Conservation (phyloP, 1,284 basidiomycete species). For the Filobasidium uniguttulatum region DNA sequence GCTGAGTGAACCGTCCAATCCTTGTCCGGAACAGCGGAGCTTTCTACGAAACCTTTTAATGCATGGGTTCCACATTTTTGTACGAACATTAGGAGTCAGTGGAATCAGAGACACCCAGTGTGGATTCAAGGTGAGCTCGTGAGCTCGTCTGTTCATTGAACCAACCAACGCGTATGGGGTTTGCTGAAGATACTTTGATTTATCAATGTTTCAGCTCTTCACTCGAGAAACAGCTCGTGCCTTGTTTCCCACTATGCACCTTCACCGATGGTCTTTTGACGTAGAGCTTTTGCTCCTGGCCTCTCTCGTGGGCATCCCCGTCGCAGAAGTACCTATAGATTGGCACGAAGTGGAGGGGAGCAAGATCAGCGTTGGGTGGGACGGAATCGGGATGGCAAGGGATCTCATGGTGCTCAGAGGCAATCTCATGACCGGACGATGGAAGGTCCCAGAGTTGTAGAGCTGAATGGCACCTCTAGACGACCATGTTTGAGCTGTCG, state of each 20-base stretch:
- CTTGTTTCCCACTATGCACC: constrained; percentile 71
- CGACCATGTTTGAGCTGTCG: no score
- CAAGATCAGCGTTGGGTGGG: constrained; percentile 72
- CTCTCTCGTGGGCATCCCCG: constrained; percentile 56
- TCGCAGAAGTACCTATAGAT: constrained; percentile 69
- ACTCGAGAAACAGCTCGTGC: constrained; percentile 60
- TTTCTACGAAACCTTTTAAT: constrained; percentile 77
- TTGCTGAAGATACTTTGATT: no score
- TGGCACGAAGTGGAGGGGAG: constrained; percentile 88
- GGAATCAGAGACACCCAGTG: constrained; percentile 89
- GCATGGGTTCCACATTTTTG: constrained; percentile 74
- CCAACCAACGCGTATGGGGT: no score
- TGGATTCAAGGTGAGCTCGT: constrained; percentile 64
- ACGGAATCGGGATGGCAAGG: constrained; percentile 72
- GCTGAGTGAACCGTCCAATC: neutral
- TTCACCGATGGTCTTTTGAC: constrained; percentile 85
- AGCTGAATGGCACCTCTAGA: no score
- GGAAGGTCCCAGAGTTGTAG: constrained; percentile 30
- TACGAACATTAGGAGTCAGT: constrained; percentile 67
- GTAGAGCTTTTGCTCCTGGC: constrained; percentile 87
- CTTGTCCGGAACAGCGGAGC: no score
- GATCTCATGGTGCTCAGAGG: constrained; percentile 71
- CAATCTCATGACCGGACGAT: constrained; percentile 60
- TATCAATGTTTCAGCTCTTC: constrained; percentile 47
- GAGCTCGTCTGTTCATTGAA: no score